A percentile compares a stretch with the other conserved stretches of the same genome.
phyloP scores from a whole-genome alignment of 108 stramenopile genomes.

The Cyclotella kingstonii region DNA sequence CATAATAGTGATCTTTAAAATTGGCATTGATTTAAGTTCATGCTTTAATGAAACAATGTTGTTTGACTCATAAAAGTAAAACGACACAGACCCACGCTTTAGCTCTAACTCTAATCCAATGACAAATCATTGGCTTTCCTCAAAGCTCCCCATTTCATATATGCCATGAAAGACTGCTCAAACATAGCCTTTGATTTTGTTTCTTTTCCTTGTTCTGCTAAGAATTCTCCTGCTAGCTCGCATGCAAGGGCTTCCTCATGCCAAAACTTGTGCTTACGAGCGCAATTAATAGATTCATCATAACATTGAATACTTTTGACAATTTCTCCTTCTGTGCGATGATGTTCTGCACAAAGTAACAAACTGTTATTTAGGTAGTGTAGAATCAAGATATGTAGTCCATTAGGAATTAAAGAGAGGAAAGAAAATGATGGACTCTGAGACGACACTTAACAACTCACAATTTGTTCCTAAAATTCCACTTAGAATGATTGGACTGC shows the following conservation, averaged over 20 bases:
- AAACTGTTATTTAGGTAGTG: too few relatives aligned
- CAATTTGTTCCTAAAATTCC: slow-evolving; percentile 1
- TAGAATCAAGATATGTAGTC: too few relatives aligned
- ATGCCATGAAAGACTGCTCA: slow-evolving; percentile 4
- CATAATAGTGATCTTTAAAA: too few relatives aligned
- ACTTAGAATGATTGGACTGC: background rate
- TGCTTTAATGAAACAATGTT: too few relatives aligned
- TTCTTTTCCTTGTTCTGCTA: background rate
- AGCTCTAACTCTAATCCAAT: background rate
- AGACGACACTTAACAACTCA: too few relatives aligned
- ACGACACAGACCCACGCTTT: too few relatives aligned
- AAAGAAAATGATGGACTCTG: too few relatives aligned
- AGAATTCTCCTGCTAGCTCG: slow-evolving; percentile 18
- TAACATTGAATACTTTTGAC: slow-evolving; percentile 2
- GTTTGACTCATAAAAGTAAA: too few relatives aligned
- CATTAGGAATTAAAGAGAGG: too few relatives aligned
- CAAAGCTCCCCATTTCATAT: slow-evolving; percentile 20
- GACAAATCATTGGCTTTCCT: slow-evolving; percentile 1
- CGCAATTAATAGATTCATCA: background rate
- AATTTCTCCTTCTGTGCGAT: slow-evolving; percentile 5
- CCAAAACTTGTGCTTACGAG: slow-evolving; percentile 1
- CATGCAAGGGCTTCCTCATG: slow-evolving; percentile 6
- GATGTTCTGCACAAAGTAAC: slow-evolving; percentile 1
- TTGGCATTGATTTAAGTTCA: too few relatives aligned
- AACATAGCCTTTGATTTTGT: slow-evolving; percentile 13